Evolutionary conservation across 805 yeast genomes (phyloP).

Genomic region (Metschnikowia amazonensis): DNA sequence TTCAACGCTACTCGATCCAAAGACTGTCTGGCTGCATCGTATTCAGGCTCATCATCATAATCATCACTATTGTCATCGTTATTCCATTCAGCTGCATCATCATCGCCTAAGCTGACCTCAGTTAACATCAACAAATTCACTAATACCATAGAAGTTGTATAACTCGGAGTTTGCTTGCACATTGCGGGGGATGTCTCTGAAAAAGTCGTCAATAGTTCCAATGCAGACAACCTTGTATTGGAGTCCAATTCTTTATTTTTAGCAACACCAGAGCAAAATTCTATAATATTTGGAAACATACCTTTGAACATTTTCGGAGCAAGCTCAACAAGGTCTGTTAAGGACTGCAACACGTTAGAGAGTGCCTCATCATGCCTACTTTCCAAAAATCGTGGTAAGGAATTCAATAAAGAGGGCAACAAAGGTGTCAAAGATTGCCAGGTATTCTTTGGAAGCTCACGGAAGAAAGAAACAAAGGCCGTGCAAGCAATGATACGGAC

Average conservation of each 20-base stretch:
- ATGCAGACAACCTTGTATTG: conserved; percentile 74
- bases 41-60: conserved; percentile 75
- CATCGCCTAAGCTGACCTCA: conserved; percentile 86
- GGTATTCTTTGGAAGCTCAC: conserved; percentile 67
- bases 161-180: conserved; percentile 79
- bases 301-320: conserved; percentile 94
- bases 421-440: conserved; percentile 78
- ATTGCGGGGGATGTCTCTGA: conserved; percentile 91
- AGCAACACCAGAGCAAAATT: conserved; percentile 79
- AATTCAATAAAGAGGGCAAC: conserved; percentile 78
- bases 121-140: conserved; percentile 82
- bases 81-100: conserved; percentile 85
- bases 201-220: conserved; percentile 86
- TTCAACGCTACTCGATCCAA: conserved; percentile 84
- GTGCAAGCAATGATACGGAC: conserved; percentile 89
- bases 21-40: conserved; percentile 92
- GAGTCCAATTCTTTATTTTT: conserved; percentile 79
- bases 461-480: conserved; percentile 89
- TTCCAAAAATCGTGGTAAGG: conserved; percentile 78
- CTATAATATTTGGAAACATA: conserved; percentile 84
- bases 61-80: conserved; percentile 72
- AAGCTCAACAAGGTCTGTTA: conserved; percentile 84
- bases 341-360: conserved; percentile 80
- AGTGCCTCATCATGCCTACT: conserved; percentile 77
- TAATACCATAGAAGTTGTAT: conserved; percentile 67